Evolutionary conservation across 164 flowering plant genomes (phyloP).

Genomic region (Aristolochia contorta): DNA sequence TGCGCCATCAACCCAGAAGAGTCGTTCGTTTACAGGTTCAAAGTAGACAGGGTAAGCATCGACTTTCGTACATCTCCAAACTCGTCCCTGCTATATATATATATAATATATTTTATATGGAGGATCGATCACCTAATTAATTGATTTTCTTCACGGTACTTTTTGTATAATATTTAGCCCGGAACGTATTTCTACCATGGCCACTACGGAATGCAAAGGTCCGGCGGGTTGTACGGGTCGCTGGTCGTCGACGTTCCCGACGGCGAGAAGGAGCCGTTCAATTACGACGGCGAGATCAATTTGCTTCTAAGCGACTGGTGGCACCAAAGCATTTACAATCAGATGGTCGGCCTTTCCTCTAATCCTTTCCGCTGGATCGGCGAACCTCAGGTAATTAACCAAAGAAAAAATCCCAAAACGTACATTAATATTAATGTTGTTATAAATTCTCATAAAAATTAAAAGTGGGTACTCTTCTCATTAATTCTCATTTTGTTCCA

Average conservation of each 20-base stretch:
- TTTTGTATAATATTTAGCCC: slow-evolving; percentile 55
- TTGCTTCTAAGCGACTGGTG: slow-evolving; percentile 84
- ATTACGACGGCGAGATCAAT: slow-evolving; percentile 64
- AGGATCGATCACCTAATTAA: too few relatives aligned
- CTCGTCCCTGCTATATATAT: too few relatives aligned
- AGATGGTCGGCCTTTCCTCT: slow-evolving; percentile 58
- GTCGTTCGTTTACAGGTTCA: slow-evolving; percentile 61
- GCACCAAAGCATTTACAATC: slow-evolving; percentile 44
- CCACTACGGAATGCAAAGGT: slow-evolving; percentile 89
- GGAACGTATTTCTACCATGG: slow-evolving; percentile 94
- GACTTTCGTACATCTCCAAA: neutral
- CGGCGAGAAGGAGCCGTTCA: slow-evolving; percentile 63
- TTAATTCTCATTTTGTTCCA: too few relatives aligned
- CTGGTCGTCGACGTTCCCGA: slow-evolving; percentile 63
- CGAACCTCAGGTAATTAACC: slow-evolving; percentile 94
- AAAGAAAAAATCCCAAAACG: too few relatives aligned
- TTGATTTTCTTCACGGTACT: neutral
- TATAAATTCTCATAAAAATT: too few relatives aligned
- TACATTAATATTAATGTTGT: too few relatives aligned
- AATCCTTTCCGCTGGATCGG: slow-evolving; percentile 74
- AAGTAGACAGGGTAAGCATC: slow-evolving; percentile 58
- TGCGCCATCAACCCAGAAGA: slow-evolving; percentile 83
- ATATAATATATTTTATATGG: too few relatives aligned
- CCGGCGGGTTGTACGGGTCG: slow-evolving; percentile 83
- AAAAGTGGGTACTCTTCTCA: too few relatives aligned